Percentiles rank a stretch among this genome's conserved stretches.
Conservation (phyloP, 2,329 filamentous ascomycete genomes). For the Lecanosticta acicola region DNA sequence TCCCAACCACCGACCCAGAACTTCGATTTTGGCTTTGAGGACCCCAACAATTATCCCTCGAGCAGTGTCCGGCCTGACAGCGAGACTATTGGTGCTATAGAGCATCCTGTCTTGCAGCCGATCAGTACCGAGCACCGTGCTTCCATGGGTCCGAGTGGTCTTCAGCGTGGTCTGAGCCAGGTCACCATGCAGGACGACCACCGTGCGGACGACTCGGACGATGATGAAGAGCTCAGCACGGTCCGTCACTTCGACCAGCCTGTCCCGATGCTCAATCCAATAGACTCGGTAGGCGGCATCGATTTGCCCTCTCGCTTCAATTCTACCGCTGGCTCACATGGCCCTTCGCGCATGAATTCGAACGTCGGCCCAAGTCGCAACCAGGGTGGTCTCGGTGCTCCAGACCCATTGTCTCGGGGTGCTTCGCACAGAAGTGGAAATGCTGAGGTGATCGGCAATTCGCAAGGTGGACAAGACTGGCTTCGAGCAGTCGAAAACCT, state of each 20-base stretch:
- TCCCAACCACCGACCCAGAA: conserved; percentile 3
- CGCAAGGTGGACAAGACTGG: conserved; percentile 22
- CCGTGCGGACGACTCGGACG: conserved; percentile 1
- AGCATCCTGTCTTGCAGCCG: conserved; percentile 18
- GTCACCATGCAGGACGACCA: conserved; percentile 7
- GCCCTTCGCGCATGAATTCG: conserved; percentile 7
- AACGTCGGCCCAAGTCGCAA: neutral
- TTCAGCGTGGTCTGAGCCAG: conserved; percentile 13
- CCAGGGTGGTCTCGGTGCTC: neutral
- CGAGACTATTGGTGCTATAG: conserved; percentile 12
- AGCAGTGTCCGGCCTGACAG: conserved; percentile 17
- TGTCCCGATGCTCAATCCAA: conserved; percentile 25
- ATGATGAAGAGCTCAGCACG: conserved; percentile 1
- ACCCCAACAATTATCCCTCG: conserved; percentile 6
- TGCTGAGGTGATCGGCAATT: neutral
- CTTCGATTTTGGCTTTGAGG: conserved; percentile 25
- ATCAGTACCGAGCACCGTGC: conserved; percentile 19
- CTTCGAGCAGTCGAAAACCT: conserved; percentile 27
- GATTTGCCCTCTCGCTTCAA: conserved; percentile 30
- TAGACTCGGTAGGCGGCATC: conserved; percentile 26
- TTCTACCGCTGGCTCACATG: conserved; percentile 13
- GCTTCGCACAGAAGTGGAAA: conserved; percentile 6
- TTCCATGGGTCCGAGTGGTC: conserved; percentile 10
- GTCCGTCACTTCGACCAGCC: conserved; percentile 18
- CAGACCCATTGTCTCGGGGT: conserved; percentile 1